Base-by-base conservation (phyloP, 169 alveolate genomes). In the Amoebophrya sp. region DNA sequence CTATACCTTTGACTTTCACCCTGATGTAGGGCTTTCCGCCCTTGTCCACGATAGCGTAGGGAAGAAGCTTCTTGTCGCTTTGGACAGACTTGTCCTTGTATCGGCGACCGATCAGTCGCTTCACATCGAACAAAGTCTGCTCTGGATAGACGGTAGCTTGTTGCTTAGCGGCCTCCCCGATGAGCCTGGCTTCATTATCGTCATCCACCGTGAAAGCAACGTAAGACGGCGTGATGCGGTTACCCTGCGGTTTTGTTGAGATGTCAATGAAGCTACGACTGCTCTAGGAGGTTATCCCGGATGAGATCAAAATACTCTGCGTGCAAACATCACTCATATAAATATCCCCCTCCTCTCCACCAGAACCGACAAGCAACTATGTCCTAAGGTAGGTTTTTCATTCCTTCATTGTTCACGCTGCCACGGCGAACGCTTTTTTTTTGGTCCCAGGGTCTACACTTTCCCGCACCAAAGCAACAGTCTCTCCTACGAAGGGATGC, bases 201-300 rank as follows among this genome's bases (percentile, higher is more conserved):
- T 97, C 99, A 40, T 97, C 99, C 6, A 10, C 89, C 53, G 98
- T 97, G 95, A 98, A 98, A 36, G 99, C 99, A 18, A 98, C 99
- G 92, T 98, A 98, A 41, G 99, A 98, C 36, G 99, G 99, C 39
- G 99, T 98, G 94, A 98, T 98, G 93, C 99, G 97, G 96, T 98
- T 98, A 39, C 99, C 98, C 94, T n/a, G n/a, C 18, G 96, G 97
- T 92, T 96, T 97, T 89, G 99, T 98, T 95, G 98, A 97, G 94
- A 99, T 98, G 95, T 98, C 99, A 0, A 98, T 99, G 92, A 99
- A 95, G 40, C 99, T 99, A 94, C n/a, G n/a, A n/a, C n/a, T n/a
- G n/a, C n/a, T n/a, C n/a, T n/a, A n/a, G n/a, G n/a, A n/a, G n/a
- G n/a, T n/a, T n/a, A n/a, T n/a, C n/a, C n/a, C n/a, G n/a, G n/a